Conservation (phyloP, 2,329 filamentous ascomycete genomes). For the Cytospora chrysosperma region DNA sequence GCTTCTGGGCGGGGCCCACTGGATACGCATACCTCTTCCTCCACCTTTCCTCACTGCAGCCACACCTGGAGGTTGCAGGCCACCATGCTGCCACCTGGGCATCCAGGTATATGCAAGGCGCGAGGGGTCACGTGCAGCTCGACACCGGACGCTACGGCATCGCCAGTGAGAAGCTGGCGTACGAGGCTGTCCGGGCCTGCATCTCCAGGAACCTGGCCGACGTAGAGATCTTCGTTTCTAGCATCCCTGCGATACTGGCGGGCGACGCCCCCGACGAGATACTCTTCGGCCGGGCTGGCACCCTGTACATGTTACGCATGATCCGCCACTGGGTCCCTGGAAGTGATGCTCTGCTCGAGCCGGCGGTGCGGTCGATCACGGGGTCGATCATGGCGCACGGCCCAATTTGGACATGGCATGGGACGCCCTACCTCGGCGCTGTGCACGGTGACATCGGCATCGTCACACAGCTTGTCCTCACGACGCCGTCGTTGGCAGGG, state of each 20-base stretch:
- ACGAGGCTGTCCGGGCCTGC: conserved; percentile 45
- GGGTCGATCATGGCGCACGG: conserved; percentile 56
- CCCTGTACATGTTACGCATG: conserved; percentile 65
- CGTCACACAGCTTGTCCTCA: conserved; percentile 65
- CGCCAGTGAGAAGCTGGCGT: conserved; percentile 48
- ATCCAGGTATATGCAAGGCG: conserved; percentile 45
- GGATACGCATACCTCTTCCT: conserved; percentile 57
- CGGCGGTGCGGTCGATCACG: conserved; percentile 56
- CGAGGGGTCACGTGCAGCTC: conserved; percentile 35
- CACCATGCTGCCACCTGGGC: conserved; percentile 47
- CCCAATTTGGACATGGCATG: conserved; percentile 61
- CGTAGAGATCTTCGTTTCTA: conserved; percentile 41
- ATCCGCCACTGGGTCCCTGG: conserved; percentile 56
- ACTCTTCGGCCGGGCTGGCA: conserved; percentile 65
- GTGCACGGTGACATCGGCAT: conserved; percentile 69
- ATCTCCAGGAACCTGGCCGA: conserved; percentile 39
- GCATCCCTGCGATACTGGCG: conserved; percentile 36
- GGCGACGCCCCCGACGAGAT: conserved; percentile 57
- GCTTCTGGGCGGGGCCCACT: conserved; percentile 54
- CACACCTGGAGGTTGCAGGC: conserved; percentile 43
- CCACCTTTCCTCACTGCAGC: conserved; percentile 43
- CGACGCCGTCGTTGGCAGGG: conserved; percentile 53
- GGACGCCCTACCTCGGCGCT: conserved; percentile 62
- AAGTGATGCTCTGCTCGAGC: conserved; percentile 48
- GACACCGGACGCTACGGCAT: conserved; percentile 49